Base-by-base conservation (phyloP, 495 filamentous ascomycete species). In the Bathelium albidoporum region DNA sequence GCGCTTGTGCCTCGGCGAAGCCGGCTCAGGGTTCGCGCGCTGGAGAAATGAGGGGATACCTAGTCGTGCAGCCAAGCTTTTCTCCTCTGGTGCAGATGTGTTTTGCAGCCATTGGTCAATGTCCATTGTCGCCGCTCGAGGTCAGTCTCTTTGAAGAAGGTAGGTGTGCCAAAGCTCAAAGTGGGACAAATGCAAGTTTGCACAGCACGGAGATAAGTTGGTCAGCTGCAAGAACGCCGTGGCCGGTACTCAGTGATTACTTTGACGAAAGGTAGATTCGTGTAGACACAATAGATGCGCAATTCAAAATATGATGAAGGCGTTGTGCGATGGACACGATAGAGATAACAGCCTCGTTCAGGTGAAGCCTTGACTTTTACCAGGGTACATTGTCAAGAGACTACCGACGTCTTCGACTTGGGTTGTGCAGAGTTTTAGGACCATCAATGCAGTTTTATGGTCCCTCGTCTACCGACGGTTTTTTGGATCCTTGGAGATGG, bases 1-100 rank as follows among this genome's bases (percentile, higher is more conserved):
- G 43, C 63, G 66, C n/a, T 61, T 60, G 12, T 59, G 39, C 34
- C 44, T 63, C 60, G 26, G 34, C 41, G 39, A 49, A 22, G 2
- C 41, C 60, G 41, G 16, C 18, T 44, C 43, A 20, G 60, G 49
- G 49, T 55, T 55, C 49, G 24, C 49, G 49, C 28, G 34, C 18
- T 62, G 60, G 28, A 49, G 26, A 44, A 62, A 62, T 29, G 60
- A 44, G 41, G 60, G 60, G 41, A 49, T 32, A 31, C 41, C 60
- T 49, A 62, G 41, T 32, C 41, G 18, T 43, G 36, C 34, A 49
- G 60, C 34, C 34, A 49, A 4, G 1, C 34, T 49, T 43, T 36
- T 4, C 14, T 26, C 31, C 31, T 36, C 58, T 36, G 58, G 28
- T 26, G 58, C 32, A 26, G 26, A 36, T 43, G 58, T 60, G 32